Evolutionary conservation across 2,329 filamentous ascomycete genomes (phyloP).

Genomic region (Pyricularia grisea): DNA sequence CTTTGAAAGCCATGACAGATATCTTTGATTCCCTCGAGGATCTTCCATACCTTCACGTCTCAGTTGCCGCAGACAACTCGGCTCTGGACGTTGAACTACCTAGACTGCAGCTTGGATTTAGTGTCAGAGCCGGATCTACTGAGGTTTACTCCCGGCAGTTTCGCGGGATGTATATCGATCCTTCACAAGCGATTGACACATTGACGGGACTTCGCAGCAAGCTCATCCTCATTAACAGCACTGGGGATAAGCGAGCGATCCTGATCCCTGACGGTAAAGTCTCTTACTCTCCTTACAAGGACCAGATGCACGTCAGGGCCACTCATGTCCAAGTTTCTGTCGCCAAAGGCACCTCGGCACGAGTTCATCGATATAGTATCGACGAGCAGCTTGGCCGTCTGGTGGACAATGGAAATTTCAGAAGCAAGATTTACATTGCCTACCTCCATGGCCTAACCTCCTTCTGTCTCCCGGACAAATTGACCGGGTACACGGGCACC

Average conservation of each 20-base stretch:
- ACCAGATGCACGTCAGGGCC: background rate
- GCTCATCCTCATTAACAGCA: constrained; percentile 28
- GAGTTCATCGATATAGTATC: constrained; percentile 34
- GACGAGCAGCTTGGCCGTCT: constrained; percentile 40
- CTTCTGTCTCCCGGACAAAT: constrained; percentile 35
- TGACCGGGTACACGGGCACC: constrained; percentile 40
- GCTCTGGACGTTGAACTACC: constrained; percentile 33
- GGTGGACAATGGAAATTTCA: constrained; percentile 35
- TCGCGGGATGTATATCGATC: constrained; percentile 37
- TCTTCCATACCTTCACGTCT: constrained; percentile 22
- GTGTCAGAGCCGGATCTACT: constrained; percentile 15
- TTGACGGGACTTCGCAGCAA: constrained; percentile 39
- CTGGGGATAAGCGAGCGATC: constrained; percentile 13
- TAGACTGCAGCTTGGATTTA: constrained; percentile 37
- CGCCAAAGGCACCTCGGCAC: constrained; percentile 7
- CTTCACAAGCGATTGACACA: constrained; percentile 32
- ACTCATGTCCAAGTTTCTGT: constrained; percentile 12
- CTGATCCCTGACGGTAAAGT: constrained; percentile 26
- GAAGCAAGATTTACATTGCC: constrained; percentile 40
- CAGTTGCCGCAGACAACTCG: constrained; percentile 9
- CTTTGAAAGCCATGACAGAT: constrained; percentile 19
- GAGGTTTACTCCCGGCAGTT: constrained; percentile 37
- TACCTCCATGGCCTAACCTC: constrained; percentile 48
- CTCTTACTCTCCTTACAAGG: constrained; percentile 4
- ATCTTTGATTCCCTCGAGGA: constrained; percentile 28